phyloP scores from a whole-genome alignment of 2,329 filamentous ascomycete genomes.

The Chlorencoelia australis region DNA sequence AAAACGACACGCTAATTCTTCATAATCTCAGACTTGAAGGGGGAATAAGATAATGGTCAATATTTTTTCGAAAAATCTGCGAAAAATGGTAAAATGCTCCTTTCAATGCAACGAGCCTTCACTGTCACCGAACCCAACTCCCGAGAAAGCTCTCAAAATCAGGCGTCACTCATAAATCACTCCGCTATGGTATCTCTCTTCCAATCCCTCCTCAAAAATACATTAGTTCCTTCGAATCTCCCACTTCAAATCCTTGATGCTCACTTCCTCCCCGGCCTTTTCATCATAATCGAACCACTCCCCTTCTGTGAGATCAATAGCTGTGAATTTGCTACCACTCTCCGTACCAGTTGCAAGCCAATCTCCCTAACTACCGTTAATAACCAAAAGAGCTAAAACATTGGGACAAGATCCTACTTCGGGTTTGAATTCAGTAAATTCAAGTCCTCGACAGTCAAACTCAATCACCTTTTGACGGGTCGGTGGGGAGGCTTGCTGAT shows the following conservation, averaged over 20 bases:
- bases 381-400: not conserved
- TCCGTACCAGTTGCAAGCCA: constrained; percentile 80
- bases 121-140: too few species aligned
- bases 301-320: constrained; percentile 74
- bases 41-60: too few species aligned
- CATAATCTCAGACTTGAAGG: too few species aligned
- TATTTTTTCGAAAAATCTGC: too few species aligned
- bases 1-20: too few species aligned
- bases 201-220: too few species aligned
- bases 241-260: constrained; percentile 83
- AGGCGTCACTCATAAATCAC: too few species aligned
- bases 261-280: constrained; percentile 84
- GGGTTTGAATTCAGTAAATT: constrained; percentile 82
- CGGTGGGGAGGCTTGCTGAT: constrained; percentile 60
- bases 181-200: too few species aligned
- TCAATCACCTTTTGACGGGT: constrained; percentile 74
- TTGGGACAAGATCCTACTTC: constrained; percentile 49
- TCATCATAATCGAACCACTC: constrained; percentile 99
- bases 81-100: too few species aligned
- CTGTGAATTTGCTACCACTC: constrained; percentile 70
- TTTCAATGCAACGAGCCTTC: too few species aligned
- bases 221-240: constrained; percentile 45
- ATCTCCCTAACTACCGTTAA: constrained; percentile 60
- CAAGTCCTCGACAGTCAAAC: constrained; percentile 87
- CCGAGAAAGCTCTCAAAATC: too few species aligned